Evolutionary conservation across 2,329 filamentous ascomycete genomes (phyloP).

Genomic region (Ascochyta rabiei): DNA sequence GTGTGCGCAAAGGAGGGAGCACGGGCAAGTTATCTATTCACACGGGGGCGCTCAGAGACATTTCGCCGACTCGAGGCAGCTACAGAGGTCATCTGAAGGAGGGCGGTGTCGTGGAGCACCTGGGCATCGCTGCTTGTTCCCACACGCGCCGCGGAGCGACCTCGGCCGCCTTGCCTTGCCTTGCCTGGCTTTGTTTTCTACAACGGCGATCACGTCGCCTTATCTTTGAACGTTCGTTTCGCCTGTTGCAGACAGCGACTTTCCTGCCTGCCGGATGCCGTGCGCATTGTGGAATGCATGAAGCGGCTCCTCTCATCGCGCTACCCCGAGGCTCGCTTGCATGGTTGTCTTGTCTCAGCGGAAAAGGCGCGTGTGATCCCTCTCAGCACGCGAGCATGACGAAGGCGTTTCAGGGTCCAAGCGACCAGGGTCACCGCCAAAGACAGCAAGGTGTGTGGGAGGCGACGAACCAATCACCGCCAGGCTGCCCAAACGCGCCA

Average conservation of each 20-base stretch:
- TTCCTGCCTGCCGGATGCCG: not conserved
- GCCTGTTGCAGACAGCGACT: not conserved
- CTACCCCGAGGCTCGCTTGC: conserved; percentile 15
- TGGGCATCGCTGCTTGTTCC: conserved; percentile 21
- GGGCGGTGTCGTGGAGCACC: conserved; percentile 29
- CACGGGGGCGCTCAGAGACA: conserved; percentile 10
- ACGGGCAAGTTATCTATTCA: conserved; percentile 18
- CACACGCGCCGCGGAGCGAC: conserved; percentile 14
- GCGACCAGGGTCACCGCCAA: not conserved
- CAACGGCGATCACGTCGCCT: conserved; percentile 10
- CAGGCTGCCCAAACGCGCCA: not conserved
- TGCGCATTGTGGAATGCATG: not conserved
- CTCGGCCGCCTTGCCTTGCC: conserved; percentile 10
- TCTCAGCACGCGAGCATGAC: conserved; percentile 6
- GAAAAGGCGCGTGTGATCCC: conserved; percentile 16
- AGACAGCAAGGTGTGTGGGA: conserved; percentile 7
- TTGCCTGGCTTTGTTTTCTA: too few relatives aligned
- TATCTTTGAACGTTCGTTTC: not conserved
- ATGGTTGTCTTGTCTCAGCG: conserved; percentile 11
- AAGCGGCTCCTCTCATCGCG: not conserved
- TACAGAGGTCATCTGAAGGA: conserved; percentile 34
- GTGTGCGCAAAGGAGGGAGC: conserved; percentile 9
- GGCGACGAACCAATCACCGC: conserved; percentile 10
- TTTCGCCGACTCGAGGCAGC: conserved; percentile 12
- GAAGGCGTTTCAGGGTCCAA: conserved; percentile 19